Evolutionary conservation across 768 basidiomycete genomes (phyloP).

Genomic region (Hemileccinum rubropunctum): DNA sequence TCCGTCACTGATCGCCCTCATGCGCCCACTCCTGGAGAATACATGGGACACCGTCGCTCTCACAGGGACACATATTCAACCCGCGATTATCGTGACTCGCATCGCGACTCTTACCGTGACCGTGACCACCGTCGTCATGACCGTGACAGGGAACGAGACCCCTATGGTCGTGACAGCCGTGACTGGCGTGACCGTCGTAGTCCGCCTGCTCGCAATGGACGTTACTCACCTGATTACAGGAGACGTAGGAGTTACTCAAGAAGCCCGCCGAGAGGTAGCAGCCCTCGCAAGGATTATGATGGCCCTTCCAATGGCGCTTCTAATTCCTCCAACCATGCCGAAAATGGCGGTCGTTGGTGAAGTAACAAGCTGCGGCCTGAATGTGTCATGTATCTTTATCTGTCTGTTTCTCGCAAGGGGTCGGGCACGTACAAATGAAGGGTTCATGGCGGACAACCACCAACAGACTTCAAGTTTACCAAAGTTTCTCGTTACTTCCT

Average conservation of each 20-base stretch:
- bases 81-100: conserved; percentile 46
- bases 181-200: conserved; percentile 84
- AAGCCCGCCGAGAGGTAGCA: conserved; percentile 75
- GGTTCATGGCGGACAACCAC: conserved; percentile 40
- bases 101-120: conserved; percentile 46
- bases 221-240: conserved; percentile 77
- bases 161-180: conserved; percentile 65
- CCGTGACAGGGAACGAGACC: conserved; percentile 53
- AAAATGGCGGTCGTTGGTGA: conserved; percentile 61
- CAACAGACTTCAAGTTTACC: conserved; percentile 42
- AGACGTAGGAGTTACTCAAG: conserved; percentile 75
- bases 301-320: conserved; percentile 40
- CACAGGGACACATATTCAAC: conserved; percentile 44
- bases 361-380: conserved; percentile 23
- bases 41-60: conserved; percentile 86
- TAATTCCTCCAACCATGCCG: conserved; percentile 36
- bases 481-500: conserved; percentile 51
- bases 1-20: conserved; percentile 94
- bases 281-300: conserved; percentile 50
- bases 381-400: conserved; percentile 24
- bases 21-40: conserved; percentile 95
- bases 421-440: conserved; percentile 43
- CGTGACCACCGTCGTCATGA: conserved; percentile 40
- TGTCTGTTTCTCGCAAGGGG: conserved; percentile 35
- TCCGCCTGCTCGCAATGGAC: conserved; percentile 61